Evolutionary conservation across 2,329 filamentous ascomycete species (phyloP).

Genomic region (Aspergillus persii): DNA sequence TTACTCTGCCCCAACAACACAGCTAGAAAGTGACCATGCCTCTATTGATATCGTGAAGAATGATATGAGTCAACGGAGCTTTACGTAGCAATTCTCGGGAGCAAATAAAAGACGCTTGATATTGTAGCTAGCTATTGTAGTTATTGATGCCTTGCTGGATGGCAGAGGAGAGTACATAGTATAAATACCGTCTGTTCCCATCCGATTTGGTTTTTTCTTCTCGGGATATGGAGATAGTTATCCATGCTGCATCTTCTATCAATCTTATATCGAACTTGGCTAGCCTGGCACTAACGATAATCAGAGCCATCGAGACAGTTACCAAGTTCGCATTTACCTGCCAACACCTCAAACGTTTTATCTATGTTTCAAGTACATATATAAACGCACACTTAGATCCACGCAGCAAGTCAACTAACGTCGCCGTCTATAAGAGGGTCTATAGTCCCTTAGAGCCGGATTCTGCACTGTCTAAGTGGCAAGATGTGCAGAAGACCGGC

Average conservation of each 20-base stretch:
- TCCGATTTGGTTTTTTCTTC: too few species aligned
- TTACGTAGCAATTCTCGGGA: too few species aligned
- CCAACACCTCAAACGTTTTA: slow-evolving; percentile 11
- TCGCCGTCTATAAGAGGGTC: slow-evolving; percentile 10
- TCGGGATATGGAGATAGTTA: slow-evolving; percentile 7
- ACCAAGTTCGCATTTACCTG: neutral
- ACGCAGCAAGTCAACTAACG: neutral
- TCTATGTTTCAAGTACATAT: slow-evolving; percentile 18
- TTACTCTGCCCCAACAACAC: too few species aligned
- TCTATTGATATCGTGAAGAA: too few species aligned
- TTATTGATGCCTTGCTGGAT: too few species aligned
- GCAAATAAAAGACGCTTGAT: too few species aligned
- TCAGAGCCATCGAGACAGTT: slow-evolving; percentile 8
- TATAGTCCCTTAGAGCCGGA: neutral
- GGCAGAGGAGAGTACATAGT: too few species aligned
- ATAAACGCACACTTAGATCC: slow-evolving; percentile 12
- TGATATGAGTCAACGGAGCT: too few species aligned
- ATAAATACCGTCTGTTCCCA: too few species aligned
- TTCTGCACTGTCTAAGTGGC: neutral
- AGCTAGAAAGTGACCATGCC: too few species aligned
- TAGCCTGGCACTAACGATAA: neutral
- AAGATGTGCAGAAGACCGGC: slow-evolving; percentile 1
- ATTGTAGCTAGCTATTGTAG: too few species aligned
- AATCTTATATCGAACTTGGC: slow-evolving; percentile 1
- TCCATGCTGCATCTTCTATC: slow-evolving; percentile 18